phyloP scores from a whole-genome alignment of 148 eudicot species.

The Rhododendron mucronatum region DNA sequence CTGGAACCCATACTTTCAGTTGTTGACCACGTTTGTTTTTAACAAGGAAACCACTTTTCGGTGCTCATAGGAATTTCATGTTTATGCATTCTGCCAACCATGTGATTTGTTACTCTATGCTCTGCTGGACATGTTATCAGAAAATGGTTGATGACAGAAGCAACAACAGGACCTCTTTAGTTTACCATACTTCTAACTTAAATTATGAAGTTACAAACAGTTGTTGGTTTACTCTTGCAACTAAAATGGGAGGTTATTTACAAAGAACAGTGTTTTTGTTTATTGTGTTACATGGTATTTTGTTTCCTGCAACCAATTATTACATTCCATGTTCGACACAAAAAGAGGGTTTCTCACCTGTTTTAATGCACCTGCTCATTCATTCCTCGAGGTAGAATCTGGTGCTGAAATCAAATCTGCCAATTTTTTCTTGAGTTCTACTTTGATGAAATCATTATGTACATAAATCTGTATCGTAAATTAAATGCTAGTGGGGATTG shows the following conservation, averaged over 20 bases:
- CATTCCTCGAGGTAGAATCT: background rate
- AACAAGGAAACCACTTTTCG: background rate
- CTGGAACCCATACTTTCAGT: background rate
- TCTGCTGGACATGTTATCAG: background rate
- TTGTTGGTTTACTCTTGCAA: background rate
- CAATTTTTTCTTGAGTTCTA: background rate
- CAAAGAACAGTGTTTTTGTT: background rate
- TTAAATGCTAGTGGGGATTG: background rate
- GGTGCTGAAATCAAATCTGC: background rate
- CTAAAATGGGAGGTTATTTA: background rate
- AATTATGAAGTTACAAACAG: background rate
- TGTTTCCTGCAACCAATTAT: background rate
- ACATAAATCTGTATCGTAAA: background rate
- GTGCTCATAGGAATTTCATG: background rate
- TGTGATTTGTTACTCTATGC: background rate
- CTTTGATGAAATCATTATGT: background rate
- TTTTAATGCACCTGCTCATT: background rate
- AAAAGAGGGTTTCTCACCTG: background rate
- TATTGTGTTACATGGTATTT: background rate
- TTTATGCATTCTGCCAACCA: background rate
- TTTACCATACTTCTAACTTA: background rate
- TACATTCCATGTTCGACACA: background rate
- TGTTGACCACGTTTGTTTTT: background rate
- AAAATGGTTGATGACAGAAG: background rate
- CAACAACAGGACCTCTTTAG: background rate